Evolutionary conservation across 805 yeast species (phyloP).

Genomic region (Lipomyces mesembrius): DNA sequence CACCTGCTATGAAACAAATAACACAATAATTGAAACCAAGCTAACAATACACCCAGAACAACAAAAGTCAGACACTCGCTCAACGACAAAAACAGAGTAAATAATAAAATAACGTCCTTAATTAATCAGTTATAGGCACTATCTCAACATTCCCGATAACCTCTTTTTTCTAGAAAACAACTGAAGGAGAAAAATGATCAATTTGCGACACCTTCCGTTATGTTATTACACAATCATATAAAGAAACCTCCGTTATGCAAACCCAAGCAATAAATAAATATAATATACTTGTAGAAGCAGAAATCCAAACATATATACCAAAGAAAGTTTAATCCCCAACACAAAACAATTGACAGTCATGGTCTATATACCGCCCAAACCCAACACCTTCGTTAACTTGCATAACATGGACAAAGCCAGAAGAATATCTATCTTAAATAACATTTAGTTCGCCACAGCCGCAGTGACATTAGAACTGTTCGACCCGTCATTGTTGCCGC

Average conservation of each 20-base stretch:
- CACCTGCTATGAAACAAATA: background rate
- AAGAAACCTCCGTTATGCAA: background rate
- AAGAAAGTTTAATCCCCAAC: background rate
- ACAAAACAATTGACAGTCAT: background rate
- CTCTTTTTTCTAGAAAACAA: background rate
- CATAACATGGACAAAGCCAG: background rate
- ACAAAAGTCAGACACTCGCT: background rate
- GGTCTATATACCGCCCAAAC: background rate
- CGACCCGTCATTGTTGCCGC: slow-evolving; percentile 16
- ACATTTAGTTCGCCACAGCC: slow-evolving; percentile 1
- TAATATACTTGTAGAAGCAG: background rate
- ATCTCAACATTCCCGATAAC: background rate
- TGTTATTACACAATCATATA: background rate
- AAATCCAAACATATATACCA: background rate
- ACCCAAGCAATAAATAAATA: background rate
- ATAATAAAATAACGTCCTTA: background rate
- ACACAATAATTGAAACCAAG: background rate
- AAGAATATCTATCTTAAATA: background rate
- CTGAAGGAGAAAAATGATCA: background rate
- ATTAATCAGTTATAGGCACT: background rate
- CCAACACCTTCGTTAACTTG: background rate
- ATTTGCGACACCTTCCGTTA: background rate
- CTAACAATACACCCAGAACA: background rate
- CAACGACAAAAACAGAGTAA: background rate
- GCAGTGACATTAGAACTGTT: slow-evolving; percentile 3